phyloP scores from a whole-genome alignment of 352 stramenopile species.

The Phytophthora litchii region DNA sequence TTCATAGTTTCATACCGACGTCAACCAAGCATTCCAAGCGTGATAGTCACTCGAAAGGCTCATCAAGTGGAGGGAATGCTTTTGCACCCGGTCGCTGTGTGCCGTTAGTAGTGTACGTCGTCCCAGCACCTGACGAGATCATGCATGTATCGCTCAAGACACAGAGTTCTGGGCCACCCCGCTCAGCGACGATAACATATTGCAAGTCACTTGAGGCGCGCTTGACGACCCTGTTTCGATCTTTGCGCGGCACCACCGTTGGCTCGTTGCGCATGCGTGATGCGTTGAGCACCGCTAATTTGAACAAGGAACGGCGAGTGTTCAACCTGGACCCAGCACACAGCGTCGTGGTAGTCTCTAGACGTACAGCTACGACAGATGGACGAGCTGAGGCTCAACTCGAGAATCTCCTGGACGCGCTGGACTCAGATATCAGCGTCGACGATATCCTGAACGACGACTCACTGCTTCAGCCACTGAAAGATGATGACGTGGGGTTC shows the following conservation, averaged over 20 bases:
- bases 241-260: slow-evolving; percentile 57
- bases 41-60: slow-evolving; percentile 29
- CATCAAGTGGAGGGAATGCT: slow-evolving; percentile 33
- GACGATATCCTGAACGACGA: slow-evolving; percentile 26
- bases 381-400: slow-evolving; percentile 46
- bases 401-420: slow-evolving; percentile 44
- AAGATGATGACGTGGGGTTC: slow-evolving; percentile 65
- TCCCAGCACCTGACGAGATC: slow-evolving; percentile 61
- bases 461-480: slow-evolving; percentile 49
- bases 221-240: slow-evolving; percentile 57
- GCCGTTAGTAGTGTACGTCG: slow-evolving; percentile 64
- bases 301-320: slow-evolving; percentile 70
- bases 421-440: slow-evolving; percentile 38
- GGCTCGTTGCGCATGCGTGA: slow-evolving; percentile 64
- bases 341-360: slow-evolving; percentile 66
- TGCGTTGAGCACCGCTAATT: slow-evolving; percentile 48
- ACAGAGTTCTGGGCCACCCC: slow-evolving; percentile 31
- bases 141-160: slow-evolving; percentile 38
- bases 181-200: slow-evolving; percentile 56
- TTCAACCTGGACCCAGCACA: slow-evolving; percentile 77
- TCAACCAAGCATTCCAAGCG: slow-evolving; percentile 50
- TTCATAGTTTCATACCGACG: slow-evolving; percentile 40
- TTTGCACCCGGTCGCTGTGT: slow-evolving; percentile 70
- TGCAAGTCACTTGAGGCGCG: slow-evolving; percentile 67
- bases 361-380: slow-evolving; percentile 29